Conservation (phyloP, 2,329 filamentous ascomycete species). For the Metarhizium robertsii region DNA sequence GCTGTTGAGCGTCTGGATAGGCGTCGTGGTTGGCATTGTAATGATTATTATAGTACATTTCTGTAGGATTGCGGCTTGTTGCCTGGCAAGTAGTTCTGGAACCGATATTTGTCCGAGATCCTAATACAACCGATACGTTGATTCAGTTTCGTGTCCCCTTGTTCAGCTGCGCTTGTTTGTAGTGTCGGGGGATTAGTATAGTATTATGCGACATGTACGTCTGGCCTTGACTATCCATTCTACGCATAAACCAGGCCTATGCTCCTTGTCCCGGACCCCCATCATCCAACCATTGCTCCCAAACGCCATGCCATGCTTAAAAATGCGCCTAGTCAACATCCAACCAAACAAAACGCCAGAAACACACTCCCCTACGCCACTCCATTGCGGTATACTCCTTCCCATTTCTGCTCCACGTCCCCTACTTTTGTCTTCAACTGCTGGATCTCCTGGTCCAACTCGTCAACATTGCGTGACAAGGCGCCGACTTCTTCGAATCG, state of each 20-base stretch:
- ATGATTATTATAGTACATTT: background rate
- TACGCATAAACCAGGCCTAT: background rate
- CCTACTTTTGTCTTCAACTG: conserved; percentile 54
- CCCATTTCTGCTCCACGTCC: conserved; percentile 53
- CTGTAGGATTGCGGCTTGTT: background rate
- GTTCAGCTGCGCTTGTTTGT: background rate
- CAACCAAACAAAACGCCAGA: background rate
- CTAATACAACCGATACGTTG: background rate
- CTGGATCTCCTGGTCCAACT: conserved; percentile 71
- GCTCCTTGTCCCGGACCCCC: background rate
- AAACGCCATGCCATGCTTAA: conserved; percentile 28
- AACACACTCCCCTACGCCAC: background rate
- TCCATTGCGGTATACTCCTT: conserved; percentile 37
- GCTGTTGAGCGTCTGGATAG: background rate
- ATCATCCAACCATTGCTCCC: conserved; percentile 2
- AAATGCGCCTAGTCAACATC: background rate
- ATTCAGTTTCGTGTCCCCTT: background rate
- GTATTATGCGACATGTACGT: background rate
- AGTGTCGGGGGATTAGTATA: background rate
- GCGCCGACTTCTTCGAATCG: conserved; percentile 83
- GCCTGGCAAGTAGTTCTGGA: background rate
- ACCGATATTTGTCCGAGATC: background rate
- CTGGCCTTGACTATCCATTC: background rate
- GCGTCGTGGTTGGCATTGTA: background rate
- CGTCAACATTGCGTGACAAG: conserved; percentile 70